Base-by-base conservation (phyloP, 345 rosid genomes). In the Euphorbia pulcherrima region DNA sequence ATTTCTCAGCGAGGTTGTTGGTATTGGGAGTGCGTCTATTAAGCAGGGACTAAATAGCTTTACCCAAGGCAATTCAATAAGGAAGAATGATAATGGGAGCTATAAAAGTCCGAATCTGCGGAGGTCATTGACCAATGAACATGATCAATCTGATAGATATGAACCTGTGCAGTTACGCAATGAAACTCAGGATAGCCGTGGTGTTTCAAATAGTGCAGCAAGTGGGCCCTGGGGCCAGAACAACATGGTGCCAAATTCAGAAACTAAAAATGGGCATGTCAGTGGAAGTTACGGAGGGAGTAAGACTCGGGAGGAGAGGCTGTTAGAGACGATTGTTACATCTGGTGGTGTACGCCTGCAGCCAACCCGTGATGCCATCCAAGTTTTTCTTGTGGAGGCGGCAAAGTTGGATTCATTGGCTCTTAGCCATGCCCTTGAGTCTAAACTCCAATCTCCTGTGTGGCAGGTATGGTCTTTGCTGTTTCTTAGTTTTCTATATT, bases 281-380 rank as follows among this genome's bases (percentile, higher is more conserved):
- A 77, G 78, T 72, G 77, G 86, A 29, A 83, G 80, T 75, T 71
- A 55, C 66, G 16, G 80, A 30, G 89, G 68, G 77, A 76, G 82
- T 59, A 92, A 90, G 84, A 86, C 93, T 66, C 90, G 82, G 62
- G 97, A 95, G 70, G 99, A 88, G 71, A 85, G 85, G 71, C 80
- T 95, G 73, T 75, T 95, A 85, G 99, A 92, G 78, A 90, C 97
- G 53, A 78, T 95, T 77, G 97, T 92, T 48, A 92, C 97, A 72
- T 80, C 90, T 50, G 97, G 99, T 50, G 97, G 97, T 69, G 92
- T 95, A 64, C 96, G 99, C 21, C 75, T 95, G 62, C 97, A 95
- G 76, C 97, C 99, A 50, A 90, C 99, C 70, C 87, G 96, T 59
- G 99, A 95, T 83, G 90, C 96, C 30, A 77, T 92, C 76, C 93